phyloP scores from a whole-genome alignment of 495 filamentous ascomycete genomes.

The Penicillium bialowiezense region DNA sequence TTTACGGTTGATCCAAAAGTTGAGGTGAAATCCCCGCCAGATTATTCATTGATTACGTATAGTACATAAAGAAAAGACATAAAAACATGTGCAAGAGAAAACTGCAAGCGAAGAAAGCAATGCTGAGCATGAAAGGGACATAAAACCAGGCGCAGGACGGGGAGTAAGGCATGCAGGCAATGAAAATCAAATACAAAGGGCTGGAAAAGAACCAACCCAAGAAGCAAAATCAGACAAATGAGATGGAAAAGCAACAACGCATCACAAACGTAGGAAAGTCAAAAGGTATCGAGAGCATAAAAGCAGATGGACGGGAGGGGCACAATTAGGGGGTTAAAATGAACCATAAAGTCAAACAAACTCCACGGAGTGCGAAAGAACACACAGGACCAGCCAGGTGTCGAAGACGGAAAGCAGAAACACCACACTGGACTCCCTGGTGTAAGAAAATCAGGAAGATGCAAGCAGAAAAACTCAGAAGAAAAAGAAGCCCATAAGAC shows the following conservation, averaged over 20 bases:
- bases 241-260: slow-evolving; percentile 7
- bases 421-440: slow-evolving; percentile 51
- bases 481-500: slow-evolving; percentile 26
- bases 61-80: slow-evolving; percentile 42
- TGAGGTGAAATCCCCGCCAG: slow-evolving; percentile 30
- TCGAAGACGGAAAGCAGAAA: slow-evolving; percentile 40
- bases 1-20: no score
- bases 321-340: slow-evolving; percentile 31
- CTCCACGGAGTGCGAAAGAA: slow-evolving; percentile 48
- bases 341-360: slow-evolving; percentile 33
- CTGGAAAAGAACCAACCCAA: slow-evolving; percentile 24
- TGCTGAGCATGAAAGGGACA: slow-evolving; percentile 17
- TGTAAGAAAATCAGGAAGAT: slow-evolving; percentile 29
- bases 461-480: slow-evolving; percentile 15
- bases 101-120: slow-evolving; percentile 14
- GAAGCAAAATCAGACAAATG: slow-evolving; percentile 11
- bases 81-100: slow-evolving; percentile 33
- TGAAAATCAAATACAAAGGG: slow-evolving; percentile 28
- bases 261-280: slow-evolving; percentile 8
- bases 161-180: slow-evolving; percentile 18
- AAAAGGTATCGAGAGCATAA: slow-evolving; percentile 33
- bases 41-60: slow-evolving; percentile 43
- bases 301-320: slow-evolving; percentile 25
- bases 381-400: slow-evolving; percentile 55
- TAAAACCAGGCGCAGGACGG: slow-evolving; percentile 11